Percentiles rank a stretch among this genome's conserved stretches.
Evolutionary conservation across 805 yeast species (phyloP).

Genomic region (Wilhelminamyces savonicus): DNA sequence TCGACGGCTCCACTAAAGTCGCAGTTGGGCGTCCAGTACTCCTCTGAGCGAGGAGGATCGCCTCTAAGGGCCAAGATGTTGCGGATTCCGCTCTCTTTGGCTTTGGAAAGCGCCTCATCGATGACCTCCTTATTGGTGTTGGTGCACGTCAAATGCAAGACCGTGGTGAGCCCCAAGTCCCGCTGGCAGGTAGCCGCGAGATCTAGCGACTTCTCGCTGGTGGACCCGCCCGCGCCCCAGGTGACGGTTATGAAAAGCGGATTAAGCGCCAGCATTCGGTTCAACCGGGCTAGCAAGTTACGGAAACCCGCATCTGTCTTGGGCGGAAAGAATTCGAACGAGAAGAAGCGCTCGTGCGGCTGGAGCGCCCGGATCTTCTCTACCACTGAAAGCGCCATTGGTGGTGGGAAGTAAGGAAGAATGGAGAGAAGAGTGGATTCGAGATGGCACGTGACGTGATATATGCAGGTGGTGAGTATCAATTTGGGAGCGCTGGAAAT

Average conservation of each 20-base stretch:
- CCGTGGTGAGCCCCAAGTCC: conserved; percentile 78
- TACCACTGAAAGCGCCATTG: too few species aligned
- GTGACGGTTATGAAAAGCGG: conserved; percentile 91
- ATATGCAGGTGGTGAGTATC: too few species aligned
- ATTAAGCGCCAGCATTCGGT: conserved; percentile 80
- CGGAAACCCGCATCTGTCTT: conserved; percentile 85
- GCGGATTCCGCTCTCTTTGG: conserved; percentile 71
- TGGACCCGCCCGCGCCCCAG: conserved; percentile 99
- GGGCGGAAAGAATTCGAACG: conserved; percentile 96
- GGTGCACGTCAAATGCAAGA: conserved; percentile 94
- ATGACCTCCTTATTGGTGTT: conserved; percentile 74
- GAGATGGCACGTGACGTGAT: too few species aligned
- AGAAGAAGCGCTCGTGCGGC: conserved; percentile 58
- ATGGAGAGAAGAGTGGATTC: too few species aligned
- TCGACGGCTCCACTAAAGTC: conserved; percentile 80
- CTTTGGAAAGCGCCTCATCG: conserved; percentile 70
- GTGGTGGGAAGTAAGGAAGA: too few species aligned
- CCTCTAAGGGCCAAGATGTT: conserved; percentile 93
- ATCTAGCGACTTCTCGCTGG: conserved; percentile 79
- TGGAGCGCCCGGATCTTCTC: conserved; percentile 47
- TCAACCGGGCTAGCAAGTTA: conserved; percentile 79
- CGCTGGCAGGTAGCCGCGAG: conserved; percentile 72
- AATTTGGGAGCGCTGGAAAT: too few species aligned
- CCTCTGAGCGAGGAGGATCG: conserved; percentile 83
- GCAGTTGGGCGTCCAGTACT: conserved; percentile 47